Evolutionary conservation across 2,329 filamentous ascomycete genomes (phyloP), one percentile per base, ranked within the genome.

Genomic region (Fusarium acutatum): DNA sequence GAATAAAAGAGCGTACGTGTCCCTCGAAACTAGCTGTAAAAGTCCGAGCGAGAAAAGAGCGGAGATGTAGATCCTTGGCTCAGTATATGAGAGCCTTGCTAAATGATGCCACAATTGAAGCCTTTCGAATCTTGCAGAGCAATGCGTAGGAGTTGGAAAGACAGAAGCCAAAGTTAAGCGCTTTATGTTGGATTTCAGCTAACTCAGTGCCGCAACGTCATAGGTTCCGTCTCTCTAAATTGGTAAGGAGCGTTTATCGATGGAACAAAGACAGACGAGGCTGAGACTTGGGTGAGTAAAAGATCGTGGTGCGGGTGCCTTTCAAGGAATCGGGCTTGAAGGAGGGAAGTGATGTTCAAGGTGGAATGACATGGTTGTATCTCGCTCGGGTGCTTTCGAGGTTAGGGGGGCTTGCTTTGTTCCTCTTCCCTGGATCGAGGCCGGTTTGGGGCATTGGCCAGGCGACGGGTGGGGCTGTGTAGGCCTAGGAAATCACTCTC

Each of bases 401-500:
- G 58, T 74, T 66, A 73, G 74, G 74, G 72, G 72, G 74, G 64
- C 60, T 70, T 67, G 70, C 63, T 69, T 63, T 68, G 66, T 63
- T 64, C 66, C 47, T 69, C 66, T 69, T 68, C 66, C 67, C 59
- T 69, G 72, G 62, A 72, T 74, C 71, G 50, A 75, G 69, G 70
- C 64, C 64, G 75, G 75, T 76, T 66, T 53, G 72, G 77, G 50
- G 71, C 43, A 73, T 78, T 80, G 79, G 66, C 79, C 78, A 71
- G 79, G 77, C 79, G 79, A 80, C 79, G 72, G 68, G 63, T 69
- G 75, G 75, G 67, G 75, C 72, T 64, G 67, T 75, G 60, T 57
- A 30, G 37, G 37, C 15, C 26, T 20, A 20, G 56, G 49, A 59
- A 34, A 56, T 69, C 32, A 20, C 35, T 58, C 24, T 50, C 41